Base-by-base conservation (phyloP, 2,329 filamentous ascomycete genomes). In the Chaetomium sp. region DNA sequence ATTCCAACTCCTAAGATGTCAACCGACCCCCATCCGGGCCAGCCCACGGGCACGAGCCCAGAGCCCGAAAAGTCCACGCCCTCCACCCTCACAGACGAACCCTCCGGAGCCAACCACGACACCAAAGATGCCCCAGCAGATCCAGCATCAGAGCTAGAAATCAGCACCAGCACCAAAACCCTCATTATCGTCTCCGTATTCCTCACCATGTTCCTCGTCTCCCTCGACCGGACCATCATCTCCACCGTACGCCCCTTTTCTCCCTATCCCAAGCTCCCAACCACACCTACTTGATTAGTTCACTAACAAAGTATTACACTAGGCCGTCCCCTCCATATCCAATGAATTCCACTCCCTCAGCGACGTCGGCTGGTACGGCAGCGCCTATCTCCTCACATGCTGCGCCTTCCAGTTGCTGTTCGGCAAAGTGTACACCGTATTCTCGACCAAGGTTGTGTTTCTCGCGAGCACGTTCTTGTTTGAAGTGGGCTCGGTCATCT, bases 371-470 rank as follows among this genome's bases (percentile, higher is more conserved):
- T 62, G 59, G 59, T 61, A 61, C 43, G 59, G 57, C 14, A 50
- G 47, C 34, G 57, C 61, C 36, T 61, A 60, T 43, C 52, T 63
- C 2, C 37, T 60, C 9, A 67, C 66, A 37, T 61, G 61, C 42
- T 69, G 68, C 44, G 66, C 67, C 10, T 69, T 70, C 40, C 66
- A 69, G 49, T 65, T 65, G 11, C 60, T 68, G 19, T 71, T 68
- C 49, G 70, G 70, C 35, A 66, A 67, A 19, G 61, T 70, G 6
- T 72, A 65, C 56, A 69, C 67, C 45, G 56, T 68, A 56, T 72
- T 70, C 61, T 63, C 67, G 40, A 53, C 62, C 58, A 70, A 70
- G 36, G n/a, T 32, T 11, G 54, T 54, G 14, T 58, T 62, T 12
- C 46, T 63, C n/a, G 37, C 45, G n/a, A 61, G 63, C 52, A 62